phyloP scores from a whole-genome alignment of 768 basidiomycete species.

The Hysterangium stoloniferum region DNA sequence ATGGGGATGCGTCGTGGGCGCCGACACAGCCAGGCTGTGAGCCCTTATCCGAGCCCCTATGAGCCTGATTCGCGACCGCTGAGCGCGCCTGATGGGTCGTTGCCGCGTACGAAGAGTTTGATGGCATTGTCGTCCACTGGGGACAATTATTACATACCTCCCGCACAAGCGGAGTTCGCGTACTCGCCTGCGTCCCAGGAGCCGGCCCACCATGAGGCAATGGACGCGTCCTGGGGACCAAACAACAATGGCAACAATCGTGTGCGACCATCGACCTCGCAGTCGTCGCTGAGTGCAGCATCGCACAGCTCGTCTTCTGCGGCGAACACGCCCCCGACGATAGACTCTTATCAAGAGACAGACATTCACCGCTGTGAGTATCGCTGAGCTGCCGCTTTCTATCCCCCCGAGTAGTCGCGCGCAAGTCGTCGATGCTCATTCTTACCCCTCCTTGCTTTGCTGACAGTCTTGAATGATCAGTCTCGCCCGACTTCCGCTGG shows the following conservation, averaged over 20 bases:
- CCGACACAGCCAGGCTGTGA: constrained; percentile 81
- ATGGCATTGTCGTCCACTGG: constrained; percentile 64
- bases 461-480: constrained; percentile 12
- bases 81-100: constrained; percentile 14
- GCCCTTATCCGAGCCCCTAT: constrained; percentile 81
- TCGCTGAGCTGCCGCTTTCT: neutral
- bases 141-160: constrained; percentile 56
- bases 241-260: neutral
- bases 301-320: constrained; percentile 73
- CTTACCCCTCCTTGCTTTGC: constrained; percentile 12
- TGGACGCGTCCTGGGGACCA: constrained; percentile 11
- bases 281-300: constrained; percentile 69
- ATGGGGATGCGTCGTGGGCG: constrained; percentile 66
- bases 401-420: constrained; percentile 1
- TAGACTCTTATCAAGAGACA: constrained; percentile 38
- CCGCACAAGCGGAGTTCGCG: constrained; percentile 72
- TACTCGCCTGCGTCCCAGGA: constrained; percentile 52
- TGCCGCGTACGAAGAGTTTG: constrained; percentile 79
- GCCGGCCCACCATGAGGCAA: neutral
- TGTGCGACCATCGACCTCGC: constrained; percentile 63
- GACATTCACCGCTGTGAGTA: constrained; percentile 82
- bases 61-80: constrained; percentile 26
- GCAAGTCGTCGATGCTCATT: constrained; percentile 11
- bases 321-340: constrained; percentile 65
- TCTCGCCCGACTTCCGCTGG: constrained; percentile 15